These are phyloP conservation scores for Kwoniella sp. DNA, from an alignment of 768 basidiomycete genomes.

Conservation along the genomic window DNA sequence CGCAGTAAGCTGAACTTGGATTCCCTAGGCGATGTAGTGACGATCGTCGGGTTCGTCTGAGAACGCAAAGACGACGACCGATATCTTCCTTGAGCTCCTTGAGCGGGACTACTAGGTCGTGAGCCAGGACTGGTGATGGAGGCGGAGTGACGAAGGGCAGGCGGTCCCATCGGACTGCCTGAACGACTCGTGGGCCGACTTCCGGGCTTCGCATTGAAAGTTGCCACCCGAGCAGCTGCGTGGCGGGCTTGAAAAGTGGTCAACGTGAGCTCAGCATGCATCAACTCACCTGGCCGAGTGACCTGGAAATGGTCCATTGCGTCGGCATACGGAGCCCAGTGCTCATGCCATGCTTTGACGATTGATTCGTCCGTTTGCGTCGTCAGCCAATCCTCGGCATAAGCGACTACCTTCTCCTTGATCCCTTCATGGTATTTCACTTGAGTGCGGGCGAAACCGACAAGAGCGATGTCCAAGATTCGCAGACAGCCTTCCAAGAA, in stretches of 20 bases:
- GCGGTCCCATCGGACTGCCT: slow-evolving; percentile 9
- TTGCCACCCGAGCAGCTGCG: slow-evolving; percentile 30
- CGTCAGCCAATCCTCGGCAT: slow-evolving; percentile 36
- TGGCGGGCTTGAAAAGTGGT: slow-evolving; percentile 15
- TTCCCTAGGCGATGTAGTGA: slow-evolving; percentile 11
- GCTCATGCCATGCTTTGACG: slow-evolving; percentile 39
- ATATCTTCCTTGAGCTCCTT: slow-evolving; percentile 6
- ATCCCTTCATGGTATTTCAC: slow-evolving; percentile 40
- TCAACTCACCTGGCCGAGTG: slow-evolving; percentile 34
- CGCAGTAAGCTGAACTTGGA: slow-evolving; percentile 20
- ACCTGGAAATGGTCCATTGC: slow-evolving; percentile 46
- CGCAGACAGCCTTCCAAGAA: slow-evolving; percentile 52
- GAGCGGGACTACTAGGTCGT: slow-evolving; percentile 10
- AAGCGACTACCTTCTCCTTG: slow-evolving; percentile 28
- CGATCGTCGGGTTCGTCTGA: slow-evolving; percentile 8
- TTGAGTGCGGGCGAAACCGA: slow-evolving; percentile 44
- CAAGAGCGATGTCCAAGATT: slow-evolving; percentile 47
- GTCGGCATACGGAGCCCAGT: slow-evolving; percentile 45
- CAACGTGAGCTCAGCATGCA: neutral
- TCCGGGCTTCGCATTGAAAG: slow-evolving; percentile 32
- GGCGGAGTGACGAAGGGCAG: slow-evolving; percentile 28
- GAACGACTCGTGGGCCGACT: slow-evolving; percentile 15
- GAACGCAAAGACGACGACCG: slow-evolving; percentile 14
- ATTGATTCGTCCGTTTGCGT: slow-evolving; percentile 25
- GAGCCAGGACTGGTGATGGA: slow-evolving; percentile 18